Evolutionary conservation across 1,284 basidiomycete species (phyloP).

Genomic region (Ganoderma boninense): DNA sequence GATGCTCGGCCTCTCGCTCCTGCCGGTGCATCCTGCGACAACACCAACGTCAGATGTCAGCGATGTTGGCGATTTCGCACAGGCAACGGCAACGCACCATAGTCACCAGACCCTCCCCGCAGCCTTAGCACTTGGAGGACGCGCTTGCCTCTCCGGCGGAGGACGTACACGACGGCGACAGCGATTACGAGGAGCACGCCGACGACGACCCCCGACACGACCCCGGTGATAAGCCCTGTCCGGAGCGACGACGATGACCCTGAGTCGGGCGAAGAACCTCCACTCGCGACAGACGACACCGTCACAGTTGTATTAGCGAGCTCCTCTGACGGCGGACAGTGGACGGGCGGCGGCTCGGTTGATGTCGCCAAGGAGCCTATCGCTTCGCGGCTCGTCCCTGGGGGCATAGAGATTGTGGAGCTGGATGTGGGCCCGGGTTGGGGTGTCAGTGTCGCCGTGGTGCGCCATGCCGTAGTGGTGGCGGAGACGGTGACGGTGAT

Average conservation of each 20-base stretch:
- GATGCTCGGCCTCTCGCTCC: not conserved
- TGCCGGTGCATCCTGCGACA: not conserved
- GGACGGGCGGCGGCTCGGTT: not conserved
- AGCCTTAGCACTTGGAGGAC: not conserved
- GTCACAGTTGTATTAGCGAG: not conserved
- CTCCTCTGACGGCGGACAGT: not conserved
- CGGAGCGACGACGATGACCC: not conserved
- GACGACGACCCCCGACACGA: not conserved
- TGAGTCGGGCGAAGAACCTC: not conserved
- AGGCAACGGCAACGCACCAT: too few species aligned
- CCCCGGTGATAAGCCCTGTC: not conserved
- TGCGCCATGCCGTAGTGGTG: not conserved
- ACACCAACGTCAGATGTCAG: too few species aligned
- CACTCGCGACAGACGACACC: not conserved
- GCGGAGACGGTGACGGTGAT: not conserved
- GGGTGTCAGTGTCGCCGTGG: not conserved
- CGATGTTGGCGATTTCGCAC: too few species aligned
- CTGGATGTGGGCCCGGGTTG: not conserved
- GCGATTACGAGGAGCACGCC: not conserved
- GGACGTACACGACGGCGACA: not conserved
- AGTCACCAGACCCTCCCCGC: not conserved
- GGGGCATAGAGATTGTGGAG: not conserved
- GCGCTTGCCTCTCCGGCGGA: not conserved
- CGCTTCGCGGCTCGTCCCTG: not conserved
- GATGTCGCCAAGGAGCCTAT: not conserved